Percentiles rank a stretch among this genome's conserved stretches.
These are phyloP conservation scores for Yamadazyma trypodendri DNA, from an alignment of 1,139 yeast genomes.

Conservation along the genomic window DNA sequence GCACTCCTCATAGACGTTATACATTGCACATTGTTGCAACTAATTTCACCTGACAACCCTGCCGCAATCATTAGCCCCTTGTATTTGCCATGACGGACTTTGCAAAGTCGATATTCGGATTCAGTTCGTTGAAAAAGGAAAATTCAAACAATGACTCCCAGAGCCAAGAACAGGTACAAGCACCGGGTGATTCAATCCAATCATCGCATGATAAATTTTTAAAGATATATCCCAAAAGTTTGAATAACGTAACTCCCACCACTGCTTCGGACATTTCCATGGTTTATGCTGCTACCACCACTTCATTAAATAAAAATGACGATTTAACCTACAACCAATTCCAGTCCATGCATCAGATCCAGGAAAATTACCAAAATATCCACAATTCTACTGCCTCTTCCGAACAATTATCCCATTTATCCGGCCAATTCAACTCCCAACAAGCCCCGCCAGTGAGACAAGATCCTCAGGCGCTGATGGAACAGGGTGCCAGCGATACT, in stretches of 20 bases:
- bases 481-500: conserved; percentile 3
- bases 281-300: conserved; percentile 64
- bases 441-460: background rate
- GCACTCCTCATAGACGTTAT: conserved; percentile 1
- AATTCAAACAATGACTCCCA: conserved; percentile 13
- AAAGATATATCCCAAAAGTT: conserved; percentile 24
- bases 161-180: background rate
- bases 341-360: conserved; percentile 12
- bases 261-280: conserved; percentile 64
- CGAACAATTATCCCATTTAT: conserved; percentile 7
- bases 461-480: background rate
- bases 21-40: background rate
- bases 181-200: background rate
- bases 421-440: conserved; percentile 2
- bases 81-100: conserved; percentile 74
- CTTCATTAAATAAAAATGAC: conserved; percentile 17
- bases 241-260: conserved; percentile 47
- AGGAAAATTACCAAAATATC: conserved; percentile 11
- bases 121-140: conserved; percentile 45
- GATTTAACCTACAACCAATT: conserved; percentile 10
- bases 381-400: background rate
- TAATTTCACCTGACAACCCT: too few relatives aligned
- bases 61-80: too few relatives aligned
- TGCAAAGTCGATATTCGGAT: conserved; percentile 60
- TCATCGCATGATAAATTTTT: conserved; percentile 8